A percentile compares a stretch with the other conserved stretches of the same genome.
phyloP scores from a whole-genome alignment of 306 rosid species.

The Inga leiocalycina region DNA sequence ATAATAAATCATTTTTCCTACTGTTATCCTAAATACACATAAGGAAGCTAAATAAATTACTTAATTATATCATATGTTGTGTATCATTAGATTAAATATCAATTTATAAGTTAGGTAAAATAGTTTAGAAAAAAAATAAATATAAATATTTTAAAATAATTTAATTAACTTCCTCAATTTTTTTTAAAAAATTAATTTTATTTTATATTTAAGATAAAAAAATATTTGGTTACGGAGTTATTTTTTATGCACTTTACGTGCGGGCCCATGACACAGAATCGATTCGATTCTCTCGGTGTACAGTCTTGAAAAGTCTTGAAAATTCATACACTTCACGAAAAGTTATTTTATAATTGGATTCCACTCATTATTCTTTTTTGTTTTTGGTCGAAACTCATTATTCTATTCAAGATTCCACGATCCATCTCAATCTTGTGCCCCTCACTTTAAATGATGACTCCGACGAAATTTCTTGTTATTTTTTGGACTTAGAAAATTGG shows the following conservation, averaged over 20 bases:
- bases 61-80: no score
- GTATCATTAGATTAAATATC: no score
- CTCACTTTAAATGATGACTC: background rate
- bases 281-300: background rate
- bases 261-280: background rate
- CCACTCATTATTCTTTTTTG: background rate
- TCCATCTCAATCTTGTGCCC: background rate
- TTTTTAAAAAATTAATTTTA: no score
- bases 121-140: no score
- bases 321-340: background rate
- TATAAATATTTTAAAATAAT: no score
- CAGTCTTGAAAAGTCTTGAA: background rate
- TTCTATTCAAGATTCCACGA: background rate
- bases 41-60: no score
- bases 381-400: background rate
- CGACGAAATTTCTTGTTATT: background rate
- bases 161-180: no score
- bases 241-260: background rate
- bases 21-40: no score
- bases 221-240: background rate
- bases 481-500: no score
- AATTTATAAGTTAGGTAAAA: no score
- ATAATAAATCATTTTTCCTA: no score
- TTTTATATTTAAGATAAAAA: no score
- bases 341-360: background rate